Percentiles rank a stretch among this genome's conserved stretches.
Evolutionary conservation across 1,284 basidiomycete genomes (phyloP).

Genomic region (Ustanciosporium gigantosporum): DNA sequence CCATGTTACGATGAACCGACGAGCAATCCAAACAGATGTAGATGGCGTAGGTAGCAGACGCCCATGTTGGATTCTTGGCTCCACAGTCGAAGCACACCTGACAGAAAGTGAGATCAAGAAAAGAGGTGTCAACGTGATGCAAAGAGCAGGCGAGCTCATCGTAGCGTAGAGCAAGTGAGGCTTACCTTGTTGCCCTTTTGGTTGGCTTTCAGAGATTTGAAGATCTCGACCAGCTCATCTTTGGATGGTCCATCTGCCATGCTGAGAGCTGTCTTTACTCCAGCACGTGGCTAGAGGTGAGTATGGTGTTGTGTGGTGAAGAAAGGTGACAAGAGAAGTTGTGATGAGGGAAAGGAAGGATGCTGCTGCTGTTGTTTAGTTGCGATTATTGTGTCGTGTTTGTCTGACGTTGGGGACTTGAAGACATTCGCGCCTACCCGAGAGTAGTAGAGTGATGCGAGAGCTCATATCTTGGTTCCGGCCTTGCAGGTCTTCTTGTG

Average conservation of each 20-base stretch:
- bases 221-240: slow-evolving; percentile 59
- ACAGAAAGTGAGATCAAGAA: background rate
- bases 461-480: no score
- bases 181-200: slow-evolving; percentile 56
- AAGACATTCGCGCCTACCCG: no score
- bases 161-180: background rate
- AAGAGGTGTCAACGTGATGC: background rate
- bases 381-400: no score
- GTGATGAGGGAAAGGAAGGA: no score
- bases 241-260: slow-evolving; percentile 53
- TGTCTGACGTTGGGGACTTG: no score
- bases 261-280: no score
- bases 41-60: slow-evolving; percentile 91
- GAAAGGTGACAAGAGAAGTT: no score
- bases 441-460: no score
- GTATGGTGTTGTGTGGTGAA: no score
- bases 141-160: background rate
- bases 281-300: background rate
- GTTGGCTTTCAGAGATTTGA: slow-evolving; percentile 53
- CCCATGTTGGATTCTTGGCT: slow-evolving; percentile 97
- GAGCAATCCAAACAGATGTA: slow-evolving; percentile 99
- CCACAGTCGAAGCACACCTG: slow-evolving; percentile 96
- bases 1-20: slow-evolving; percentile 91
- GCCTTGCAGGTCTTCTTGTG: no score
- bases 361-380: no score